Conservation (phyloP, 2,329 filamentous ascomycete species). For the Alternaria metachromatica region DNA sequence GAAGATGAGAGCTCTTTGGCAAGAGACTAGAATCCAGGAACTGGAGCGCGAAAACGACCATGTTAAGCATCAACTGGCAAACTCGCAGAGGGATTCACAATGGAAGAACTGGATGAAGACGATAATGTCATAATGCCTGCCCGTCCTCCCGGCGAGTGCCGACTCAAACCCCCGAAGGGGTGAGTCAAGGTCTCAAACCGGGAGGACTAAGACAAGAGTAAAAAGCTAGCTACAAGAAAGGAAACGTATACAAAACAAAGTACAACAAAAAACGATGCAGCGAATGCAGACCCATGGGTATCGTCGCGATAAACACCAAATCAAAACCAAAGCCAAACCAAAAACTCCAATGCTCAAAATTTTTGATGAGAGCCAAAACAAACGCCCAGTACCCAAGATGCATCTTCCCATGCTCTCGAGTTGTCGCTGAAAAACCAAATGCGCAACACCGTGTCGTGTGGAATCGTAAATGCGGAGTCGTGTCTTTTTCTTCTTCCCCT, state of each 20-base stretch:
- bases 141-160: neutral
- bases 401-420: neutral
- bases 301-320: constrained; percentile 1
- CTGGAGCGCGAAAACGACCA: neutral
- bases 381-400: neutral
- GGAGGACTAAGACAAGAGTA: neutral
- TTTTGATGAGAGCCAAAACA: neutral
- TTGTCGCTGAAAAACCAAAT: neutral
- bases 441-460: neutral
- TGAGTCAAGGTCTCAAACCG: neutral
- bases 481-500: neutral
- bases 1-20: neutral
- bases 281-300: constrained; percentile 11
- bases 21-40: neutral
- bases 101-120: neutral
- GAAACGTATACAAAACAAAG: neutral
- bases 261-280: neutral
- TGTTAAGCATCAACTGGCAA: neutral
- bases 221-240: neutral
- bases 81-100: neutral
- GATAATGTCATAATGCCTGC: neutral
- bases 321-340: neutral
- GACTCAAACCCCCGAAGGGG: neutral
- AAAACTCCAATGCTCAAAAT: neutral
- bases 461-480: neutral